Conservation (phyloP, 805 yeast genomes). For the Ogataea nitratoaversa region DNA sequence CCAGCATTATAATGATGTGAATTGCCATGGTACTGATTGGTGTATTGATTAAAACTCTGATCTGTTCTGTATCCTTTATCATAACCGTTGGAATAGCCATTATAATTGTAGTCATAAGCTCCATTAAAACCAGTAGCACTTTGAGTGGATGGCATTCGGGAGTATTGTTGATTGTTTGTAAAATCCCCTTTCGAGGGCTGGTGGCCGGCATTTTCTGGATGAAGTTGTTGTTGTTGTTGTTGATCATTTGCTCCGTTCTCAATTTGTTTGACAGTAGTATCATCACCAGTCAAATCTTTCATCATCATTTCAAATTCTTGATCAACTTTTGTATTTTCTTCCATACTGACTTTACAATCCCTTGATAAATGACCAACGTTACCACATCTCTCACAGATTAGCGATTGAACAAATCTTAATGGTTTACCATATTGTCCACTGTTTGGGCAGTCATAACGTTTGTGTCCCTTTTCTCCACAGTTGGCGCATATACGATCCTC, state of each 20-base stretch:
- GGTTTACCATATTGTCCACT: conserved; percentile 24
- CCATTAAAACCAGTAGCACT: neutral
- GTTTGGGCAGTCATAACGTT: conserved; percentile 60
- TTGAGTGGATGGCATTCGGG: neutral
- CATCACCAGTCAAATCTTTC: conserved; percentile 40
- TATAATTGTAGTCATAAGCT: neutral
- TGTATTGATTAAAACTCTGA: neutral
- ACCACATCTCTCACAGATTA: conserved; percentile 79
- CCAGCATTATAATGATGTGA: neutral
- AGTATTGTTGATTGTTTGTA: too few relatives aligned
- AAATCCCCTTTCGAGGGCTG: too few relatives aligned
- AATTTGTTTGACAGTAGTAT: neutral
- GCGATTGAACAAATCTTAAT: conserved; percentile 42
- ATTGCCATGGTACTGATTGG: neutral
- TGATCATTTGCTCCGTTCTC: conserved; percentile 1
- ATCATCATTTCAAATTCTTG: conserved; percentile 48
- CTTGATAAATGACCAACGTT: conserved; percentile 80
- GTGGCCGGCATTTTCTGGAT: neutral
- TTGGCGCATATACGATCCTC: conserved; percentile 56
- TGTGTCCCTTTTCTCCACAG: conserved; percentile 68
- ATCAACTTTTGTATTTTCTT: conserved; percentile 32
- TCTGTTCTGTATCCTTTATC: neutral
- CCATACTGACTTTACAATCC: conserved; percentile 62
- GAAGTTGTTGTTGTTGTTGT: neutral
- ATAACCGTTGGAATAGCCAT: neutral